phyloP scores from a whole-genome alignment of 1,284 basidiomycete genomes.

The Pterula multifida region DNA sequence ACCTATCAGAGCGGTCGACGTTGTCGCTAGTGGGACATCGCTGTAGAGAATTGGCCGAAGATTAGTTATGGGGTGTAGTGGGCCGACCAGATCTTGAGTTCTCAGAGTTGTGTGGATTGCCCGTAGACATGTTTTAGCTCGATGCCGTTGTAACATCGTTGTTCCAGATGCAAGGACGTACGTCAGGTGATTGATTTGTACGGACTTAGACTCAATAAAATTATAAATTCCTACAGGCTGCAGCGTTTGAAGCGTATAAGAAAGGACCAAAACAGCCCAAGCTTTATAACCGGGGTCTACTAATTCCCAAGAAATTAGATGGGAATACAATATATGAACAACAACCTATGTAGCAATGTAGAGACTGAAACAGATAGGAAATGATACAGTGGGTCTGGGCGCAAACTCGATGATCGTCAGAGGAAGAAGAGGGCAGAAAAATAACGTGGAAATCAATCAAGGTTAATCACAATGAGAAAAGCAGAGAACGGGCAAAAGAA shows the following conservation, averaged over 20 bases:
- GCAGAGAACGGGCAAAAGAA: background rate
- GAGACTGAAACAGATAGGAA: background rate
- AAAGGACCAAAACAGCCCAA: too few species aligned
- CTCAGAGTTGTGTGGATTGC: background rate
- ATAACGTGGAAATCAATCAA: background rate
- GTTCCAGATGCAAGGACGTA: background rate
- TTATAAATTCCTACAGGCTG: too few species aligned
- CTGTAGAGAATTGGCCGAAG: constrained; percentile 66
- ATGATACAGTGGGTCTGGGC: background rate
- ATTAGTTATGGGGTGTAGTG: constrained; percentile 65
- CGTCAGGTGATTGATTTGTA: background rate
- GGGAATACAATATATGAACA: constrained; percentile 21
- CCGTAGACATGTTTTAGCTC: background rate
- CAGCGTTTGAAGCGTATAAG: too few species aligned
- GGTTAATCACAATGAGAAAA: background rate
- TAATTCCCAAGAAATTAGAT: constrained; percentile 1
- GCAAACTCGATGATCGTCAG: background rate
- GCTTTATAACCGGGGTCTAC: constrained; percentile 7
- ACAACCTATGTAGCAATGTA: constrained; percentile 23
- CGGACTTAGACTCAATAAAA: too few species aligned
- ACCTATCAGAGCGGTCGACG: constrained; percentile 11
- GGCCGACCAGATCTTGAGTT: constrained; percentile 42
- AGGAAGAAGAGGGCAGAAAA: background rate
- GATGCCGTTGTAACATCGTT: background rate
- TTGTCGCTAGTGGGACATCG: constrained; percentile 26